Evolutionary conservation across 2,329 filamentous ascomycete species (phyloP).

Genomic region (Elsinoe fawcettii): DNA sequence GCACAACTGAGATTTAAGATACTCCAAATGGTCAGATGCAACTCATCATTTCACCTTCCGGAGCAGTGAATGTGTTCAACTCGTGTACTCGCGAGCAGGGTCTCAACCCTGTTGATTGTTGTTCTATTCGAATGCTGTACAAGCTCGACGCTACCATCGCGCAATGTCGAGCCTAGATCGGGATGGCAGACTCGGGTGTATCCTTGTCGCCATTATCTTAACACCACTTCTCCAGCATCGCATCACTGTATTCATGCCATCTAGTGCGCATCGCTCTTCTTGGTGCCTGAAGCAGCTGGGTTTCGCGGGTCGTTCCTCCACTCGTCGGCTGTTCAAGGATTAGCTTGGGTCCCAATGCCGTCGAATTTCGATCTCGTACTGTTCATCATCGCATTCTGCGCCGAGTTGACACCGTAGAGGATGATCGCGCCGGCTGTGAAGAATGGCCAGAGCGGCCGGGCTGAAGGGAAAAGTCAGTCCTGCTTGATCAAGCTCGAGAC

Average conservation of each 20-base stretch:
- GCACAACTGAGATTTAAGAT: not conserved
- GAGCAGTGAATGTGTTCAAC: not conserved
- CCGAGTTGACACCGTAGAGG: slow-evolving; percentile 83
- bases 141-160: not conserved
- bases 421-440: slow-evolving; percentile 82
- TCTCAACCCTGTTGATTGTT: not conserved
- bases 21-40: not conserved
- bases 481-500: not conserved
- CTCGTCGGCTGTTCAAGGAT: slow-evolving; percentile 61
- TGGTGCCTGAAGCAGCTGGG: slow-evolving; percentile 35
- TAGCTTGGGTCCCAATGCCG: not conserved
- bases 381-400: slow-evolving; percentile 66
- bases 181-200: too few species aligned
- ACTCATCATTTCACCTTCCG: not conserved
- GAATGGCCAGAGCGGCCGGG: slow-evolving; percentile 87
- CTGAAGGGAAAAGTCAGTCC: slow-evolving; percentile 43
- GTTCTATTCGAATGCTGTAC: slow-evolving; percentile 6
- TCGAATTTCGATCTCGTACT: slow-evolving; percentile 52
- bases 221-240: too few species aligned
- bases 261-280: slow-evolving; percentile 13
- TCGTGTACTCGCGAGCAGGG: not conserved
- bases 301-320: slow-evolving; percentile 97
- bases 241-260: not conserved
- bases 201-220: too few species aligned
- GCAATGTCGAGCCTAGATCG: not conserved